phyloP scores from a whole-genome alignment of 176 grass and related monocot species.

The Lolium rigidum region DNA sequence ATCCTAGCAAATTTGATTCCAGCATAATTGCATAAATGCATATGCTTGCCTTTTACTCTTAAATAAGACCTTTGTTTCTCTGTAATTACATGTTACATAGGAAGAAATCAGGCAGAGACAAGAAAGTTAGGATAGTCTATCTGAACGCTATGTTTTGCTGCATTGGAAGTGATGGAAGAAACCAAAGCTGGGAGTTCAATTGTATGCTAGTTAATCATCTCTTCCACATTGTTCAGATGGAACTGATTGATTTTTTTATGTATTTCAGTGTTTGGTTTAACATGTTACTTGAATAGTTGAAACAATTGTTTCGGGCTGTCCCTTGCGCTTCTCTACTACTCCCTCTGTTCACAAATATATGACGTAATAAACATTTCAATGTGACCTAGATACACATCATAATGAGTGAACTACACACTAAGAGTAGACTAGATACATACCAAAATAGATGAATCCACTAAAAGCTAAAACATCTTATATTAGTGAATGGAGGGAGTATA shows the following conservation, averaged over 20 bases:
- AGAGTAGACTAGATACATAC: too few relatives aligned
- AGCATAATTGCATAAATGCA: not conserved
- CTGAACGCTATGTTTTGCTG: not conserved
- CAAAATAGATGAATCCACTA: too few relatives aligned
- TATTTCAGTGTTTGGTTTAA: not conserved
- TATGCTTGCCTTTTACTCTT: not conserved
- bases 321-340: not conserved
- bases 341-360: too few relatives aligned
- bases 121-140: not conserved
- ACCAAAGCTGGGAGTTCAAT: not conserved
- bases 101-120: not conserved
- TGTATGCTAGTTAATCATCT: not conserved
- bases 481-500: too few relatives aligned
- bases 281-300: not conserved
- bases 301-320: not conserved
- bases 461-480: too few relatives aligned
- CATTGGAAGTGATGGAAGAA: slow-evolving; percentile 7
- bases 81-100: not conserved
- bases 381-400: too few relatives aligned
- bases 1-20: not conserved
- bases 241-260: not conserved
- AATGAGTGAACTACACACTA: too few relatives aligned
- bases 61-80: not conserved
- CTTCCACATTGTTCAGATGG: not conserved
- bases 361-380: too few relatives aligned